Conservation (phyloP, 768 basidiomycete species). For the Hirschioporus abietinus region DNA sequence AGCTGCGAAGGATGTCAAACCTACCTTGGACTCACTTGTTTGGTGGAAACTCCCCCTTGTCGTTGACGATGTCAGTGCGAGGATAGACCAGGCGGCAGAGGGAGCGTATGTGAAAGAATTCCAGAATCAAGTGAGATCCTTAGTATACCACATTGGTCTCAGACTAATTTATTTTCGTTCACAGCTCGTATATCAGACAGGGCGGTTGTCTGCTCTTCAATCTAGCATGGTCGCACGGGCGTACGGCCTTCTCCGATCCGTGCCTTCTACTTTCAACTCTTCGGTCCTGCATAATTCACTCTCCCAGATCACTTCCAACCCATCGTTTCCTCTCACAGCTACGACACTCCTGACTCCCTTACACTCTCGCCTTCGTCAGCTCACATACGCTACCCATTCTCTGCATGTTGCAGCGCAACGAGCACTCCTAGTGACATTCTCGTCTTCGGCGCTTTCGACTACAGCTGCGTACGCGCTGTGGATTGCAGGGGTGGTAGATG, state of each 20-base stretch:
- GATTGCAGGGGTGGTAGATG: constrained; percentile 39
- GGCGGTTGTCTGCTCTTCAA: constrained; percentile 48
- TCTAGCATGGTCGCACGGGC: constrained; percentile 35
- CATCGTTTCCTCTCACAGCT: constrained; percentile 39
- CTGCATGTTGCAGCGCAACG: constrained; percentile 64
- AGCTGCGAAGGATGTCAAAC: constrained; percentile 1
- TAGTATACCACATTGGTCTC: neutral
- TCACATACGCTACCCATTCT: constrained; percentile 49
- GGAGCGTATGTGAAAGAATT: constrained; percentile 12
- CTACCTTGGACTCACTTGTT: constrained; percentile 8
- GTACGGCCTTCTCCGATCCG: constrained; percentile 33
- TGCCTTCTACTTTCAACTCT: constrained; percentile 39
- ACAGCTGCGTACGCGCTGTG: constrained; percentile 59
- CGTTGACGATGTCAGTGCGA: constrained; percentile 15
- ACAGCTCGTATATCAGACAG: constrained; percentile 65
- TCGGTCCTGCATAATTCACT: constrained; percentile 55
- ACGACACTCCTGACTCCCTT: constrained; percentile 47
- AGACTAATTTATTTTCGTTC: neutral
- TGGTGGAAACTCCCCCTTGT: constrained; percentile 20
- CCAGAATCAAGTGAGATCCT: constrained; percentile 7
- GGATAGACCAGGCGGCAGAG: constrained; percentile 9
- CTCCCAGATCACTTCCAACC: constrained; percentile 45
- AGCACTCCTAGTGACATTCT: constrained; percentile 44
- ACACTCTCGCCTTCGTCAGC: constrained; percentile 43
- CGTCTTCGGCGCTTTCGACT: constrained; percentile 43